Conservation (phyloP, 2,329 filamentous ascomycete species). For the Penicillium griseofulvum region DNA sequence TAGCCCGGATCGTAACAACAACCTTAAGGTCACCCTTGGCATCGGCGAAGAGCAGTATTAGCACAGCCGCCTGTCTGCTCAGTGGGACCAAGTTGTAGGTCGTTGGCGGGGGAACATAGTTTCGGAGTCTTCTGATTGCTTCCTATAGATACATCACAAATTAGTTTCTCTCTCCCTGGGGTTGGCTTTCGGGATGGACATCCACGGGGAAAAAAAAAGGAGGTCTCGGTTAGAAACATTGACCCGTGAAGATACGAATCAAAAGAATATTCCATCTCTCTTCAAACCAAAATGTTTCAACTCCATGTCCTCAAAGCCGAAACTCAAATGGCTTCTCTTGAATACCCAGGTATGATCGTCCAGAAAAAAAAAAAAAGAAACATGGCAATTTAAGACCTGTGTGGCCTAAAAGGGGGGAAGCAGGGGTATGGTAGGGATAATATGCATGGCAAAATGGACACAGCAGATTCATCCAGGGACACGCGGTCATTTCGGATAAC, state of each 20-base stretch:
- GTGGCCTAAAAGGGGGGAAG: background rate
- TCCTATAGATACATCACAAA: constrained; percentile 30
- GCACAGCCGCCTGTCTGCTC: constrained; percentile 74
- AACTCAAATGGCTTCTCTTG: constrained; percentile 2
- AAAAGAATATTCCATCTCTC: constrained; percentile 5
- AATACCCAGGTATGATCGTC: background rate
- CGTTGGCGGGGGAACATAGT: constrained; percentile 57
- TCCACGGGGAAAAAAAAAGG: constrained; percentile 11
- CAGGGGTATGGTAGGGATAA: background rate
- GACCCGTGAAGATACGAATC: background rate
- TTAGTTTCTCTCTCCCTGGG: background rate
- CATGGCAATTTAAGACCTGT: background rate
- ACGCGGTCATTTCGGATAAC: constrained; percentile 10
- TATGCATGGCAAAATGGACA: constrained; percentile 8
- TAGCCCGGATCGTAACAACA: constrained; percentile 61
- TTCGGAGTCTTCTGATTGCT: constrained; percentile 56
- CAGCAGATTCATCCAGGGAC: constrained; percentile 3
- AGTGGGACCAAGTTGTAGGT: constrained; percentile 57
- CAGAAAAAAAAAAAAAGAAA: background rate
- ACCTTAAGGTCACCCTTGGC: constrained; percentile 71
- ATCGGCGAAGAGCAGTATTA: constrained; percentile 86
- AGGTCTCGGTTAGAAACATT: background rate
- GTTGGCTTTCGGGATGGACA: constrained; percentile 22
- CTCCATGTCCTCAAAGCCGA: background rate
- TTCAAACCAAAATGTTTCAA: background rate